These are phyloP conservation scores for Xylaria sp. DNA, from an alignment of 2,329 filamentous ascomycete genomes.

Conservation along the genomic window DNA sequence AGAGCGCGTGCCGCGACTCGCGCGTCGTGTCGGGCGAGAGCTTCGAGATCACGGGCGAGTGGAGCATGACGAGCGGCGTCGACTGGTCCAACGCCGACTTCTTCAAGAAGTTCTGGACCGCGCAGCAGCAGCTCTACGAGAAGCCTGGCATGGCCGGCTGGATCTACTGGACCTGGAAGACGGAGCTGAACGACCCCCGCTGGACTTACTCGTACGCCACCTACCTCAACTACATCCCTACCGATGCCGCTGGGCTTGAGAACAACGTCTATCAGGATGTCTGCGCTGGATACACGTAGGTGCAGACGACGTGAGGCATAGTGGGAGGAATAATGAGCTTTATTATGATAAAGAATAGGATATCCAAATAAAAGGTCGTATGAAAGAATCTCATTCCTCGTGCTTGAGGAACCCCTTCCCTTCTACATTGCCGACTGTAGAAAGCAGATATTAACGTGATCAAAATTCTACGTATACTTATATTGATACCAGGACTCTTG, in stretches of 20 bases:
- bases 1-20: slow-evolving; percentile 41
- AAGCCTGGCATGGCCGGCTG: slow-evolving; percentile 42
- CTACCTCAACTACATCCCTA: slow-evolving; percentile 36
- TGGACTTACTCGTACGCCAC: slow-evolving; percentile 44
- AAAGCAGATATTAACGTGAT: too few species aligned
- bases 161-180: slow-evolving; percentile 45
- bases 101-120: slow-evolving; percentile 41
- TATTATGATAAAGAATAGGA: not conserved
- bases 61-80: slow-evolving; percentile 43
- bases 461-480: too few species aligned
- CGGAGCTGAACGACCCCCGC: slow-evolving; percentile 40
- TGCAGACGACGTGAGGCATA: not conserved
- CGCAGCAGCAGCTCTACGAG: slow-evolving; percentile 45
- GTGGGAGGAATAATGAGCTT: not conserved
- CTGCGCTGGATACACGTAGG: slow-evolving; percentile 40
- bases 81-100: slow-evolving; percentile 35
- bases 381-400: not conserved
- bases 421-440: too few species aligned
- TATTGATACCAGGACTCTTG: too few species aligned
- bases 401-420: not conserved
- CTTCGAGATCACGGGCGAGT: slow-evolving; percentile 43
- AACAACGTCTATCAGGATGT: slow-evolving; percentile 44
- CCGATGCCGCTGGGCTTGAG: slow-evolving; percentile 40
- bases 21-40: slow-evolving; percentile 38
- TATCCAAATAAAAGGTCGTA: not conserved